Base-by-base conservation (phyloP, 2,329 filamentous ascomycete species). In the Malbranchea zuffiana region DNA sequence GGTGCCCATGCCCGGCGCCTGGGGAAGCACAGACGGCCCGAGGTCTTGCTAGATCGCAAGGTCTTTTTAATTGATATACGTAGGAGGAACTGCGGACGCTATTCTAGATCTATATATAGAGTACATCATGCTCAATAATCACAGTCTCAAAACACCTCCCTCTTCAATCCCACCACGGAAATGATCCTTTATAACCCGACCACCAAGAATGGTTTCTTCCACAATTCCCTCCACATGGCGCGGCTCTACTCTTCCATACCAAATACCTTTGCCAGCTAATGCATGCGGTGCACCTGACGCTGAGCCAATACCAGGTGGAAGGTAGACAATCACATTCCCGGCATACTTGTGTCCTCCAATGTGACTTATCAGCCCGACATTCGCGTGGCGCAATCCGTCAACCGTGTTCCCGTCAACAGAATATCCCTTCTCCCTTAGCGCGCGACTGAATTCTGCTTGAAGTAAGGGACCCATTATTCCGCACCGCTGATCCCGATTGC, bases 321-420 rank as follows among this genome's bases (percentile, higher is more conserved):
- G 72, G 59, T 96, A 96, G 1, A 96, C 67, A 65, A 96, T 82
- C 47, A 95, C 76, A 53, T 96, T 96, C 26, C 88, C 88, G 24
- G 80, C 81, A 64, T 90, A 96, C 66, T 94, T 94, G 66, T 96
- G 88, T 1, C 88, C 88, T 15, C 88, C 88, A 10, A 95, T 80
- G 54, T 96, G 88, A 47, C 79, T 88, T 51, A 95, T 63, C 32
- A 57, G 47, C 4, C 57, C 63, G 37, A 66, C 47, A 42, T 65
- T 60, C 7, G 59, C 59, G 44, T 57, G 54, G 0, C 44, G 44
- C 0, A 48, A 47, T 10, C 37, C 48, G 37, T 62, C 60, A 11
- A 57, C 40, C 2, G 33, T 43, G 16, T 37, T 42, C 1, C 38
- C 39, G 6, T 26, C 27, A 13, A 42, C 40, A 6, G 44, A 43